phyloP scores from a whole-genome alignment of 305 asterid genomes.

The Caryopteris hybrid region DNA sequence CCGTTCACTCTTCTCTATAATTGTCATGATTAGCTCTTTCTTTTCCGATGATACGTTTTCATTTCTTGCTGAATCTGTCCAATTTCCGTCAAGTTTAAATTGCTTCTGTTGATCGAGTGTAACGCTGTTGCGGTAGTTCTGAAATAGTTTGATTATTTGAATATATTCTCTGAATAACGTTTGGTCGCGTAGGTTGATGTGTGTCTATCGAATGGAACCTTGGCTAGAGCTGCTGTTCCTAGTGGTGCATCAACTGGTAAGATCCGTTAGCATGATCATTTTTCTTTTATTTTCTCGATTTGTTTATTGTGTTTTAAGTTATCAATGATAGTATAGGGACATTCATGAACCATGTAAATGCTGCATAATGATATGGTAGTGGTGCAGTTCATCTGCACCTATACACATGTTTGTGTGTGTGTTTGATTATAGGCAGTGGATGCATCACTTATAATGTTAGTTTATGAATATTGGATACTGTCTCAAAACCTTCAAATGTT shows the following conservation, averaged over 20 bases:
- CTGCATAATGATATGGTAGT: background rate
- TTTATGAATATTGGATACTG: no score
- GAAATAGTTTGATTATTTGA: background rate
- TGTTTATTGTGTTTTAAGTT: background rate
- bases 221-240: slow-evolving; percentile 74
- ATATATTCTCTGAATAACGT: background rate
- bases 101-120: background rate
- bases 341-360: background rate
- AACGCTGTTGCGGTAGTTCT: background rate
- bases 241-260: slow-evolving; percentile 86
- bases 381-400: background rate
- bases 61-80: background rate
- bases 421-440: background rate
- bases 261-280: background rate
- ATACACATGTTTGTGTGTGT: background rate
- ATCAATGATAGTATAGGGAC: no score
- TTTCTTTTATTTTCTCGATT: background rate
- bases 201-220: slow-evolving; percentile 35
- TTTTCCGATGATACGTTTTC: background rate
- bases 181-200: slow-evolving; percentile 47
- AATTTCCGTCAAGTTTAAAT: background rate
- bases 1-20: background rate
- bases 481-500: background rate
- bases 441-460: no score
- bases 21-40: background rate